These are phyloP conservation scores for Aschersonia sp. DNA, from an alignment of 2,329 filamentous ascomycete genomes.

Conservation along the genomic window DNA sequence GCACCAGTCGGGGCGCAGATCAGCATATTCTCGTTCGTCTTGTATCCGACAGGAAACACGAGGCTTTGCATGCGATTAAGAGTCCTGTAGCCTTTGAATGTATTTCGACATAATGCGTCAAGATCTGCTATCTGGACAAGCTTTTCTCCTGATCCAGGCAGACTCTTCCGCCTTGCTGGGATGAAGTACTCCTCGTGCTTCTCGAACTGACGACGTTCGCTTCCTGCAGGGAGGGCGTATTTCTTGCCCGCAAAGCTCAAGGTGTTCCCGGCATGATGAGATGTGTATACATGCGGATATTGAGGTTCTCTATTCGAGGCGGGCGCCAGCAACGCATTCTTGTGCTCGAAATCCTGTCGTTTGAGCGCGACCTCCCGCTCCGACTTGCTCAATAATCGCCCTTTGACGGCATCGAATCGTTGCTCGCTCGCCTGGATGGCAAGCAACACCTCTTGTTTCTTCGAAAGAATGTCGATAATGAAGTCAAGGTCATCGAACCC, in stretches of 20 bases:
- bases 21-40: conserved; percentile 94
- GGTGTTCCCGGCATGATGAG: conserved; percentile 72
- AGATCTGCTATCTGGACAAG: conserved; percentile 68
- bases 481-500: conserved; percentile 91
- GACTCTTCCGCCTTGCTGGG: conserved; percentile 68
- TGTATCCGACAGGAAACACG: conserved; percentile 89
- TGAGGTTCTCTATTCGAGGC: conserved; percentile 57
- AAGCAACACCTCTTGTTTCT: conserved; percentile 53
- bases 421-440: conserved; percentile 19
- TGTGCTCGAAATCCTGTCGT: conserved; percentile 68
- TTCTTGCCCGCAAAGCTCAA: conserved; percentile 66
- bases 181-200: conserved; percentile 85
- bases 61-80: conserved; percentile 98
- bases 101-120: conserved; percentile 79
- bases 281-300: conserved; percentile 89
- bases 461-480: conserved; percentile 75
- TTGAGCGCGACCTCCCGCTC: conserved; percentile 69
- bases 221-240: conserved; percentile 69
- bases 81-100: conserved; percentile 84
- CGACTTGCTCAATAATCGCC: conserved; percentile 53
- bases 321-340: conserved; percentile 55
- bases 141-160: conserved; percentile 55
- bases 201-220: conserved; percentile 51
- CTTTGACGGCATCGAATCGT: conserved; percentile 16
- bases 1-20: conserved; percentile 96